Evolutionary conservation across 2,329 filamentous ascomycete species (phyloP).

Genomic region (Epicoccum nigrum): DNA sequence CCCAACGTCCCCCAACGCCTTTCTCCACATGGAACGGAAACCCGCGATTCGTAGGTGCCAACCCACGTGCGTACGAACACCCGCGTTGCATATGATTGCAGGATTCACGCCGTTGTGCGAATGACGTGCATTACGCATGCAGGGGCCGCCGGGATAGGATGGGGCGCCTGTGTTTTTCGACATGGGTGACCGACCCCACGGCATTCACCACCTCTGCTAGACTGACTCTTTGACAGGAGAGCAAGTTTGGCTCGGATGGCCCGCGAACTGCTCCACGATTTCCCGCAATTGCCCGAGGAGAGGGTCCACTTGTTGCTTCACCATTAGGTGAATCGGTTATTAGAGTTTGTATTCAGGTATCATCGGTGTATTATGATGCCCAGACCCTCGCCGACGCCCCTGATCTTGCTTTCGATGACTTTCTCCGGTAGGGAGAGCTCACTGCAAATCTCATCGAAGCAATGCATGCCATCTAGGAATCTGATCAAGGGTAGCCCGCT

Average conservation of each 20-base stretch:
- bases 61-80: conserved; percentile 7
- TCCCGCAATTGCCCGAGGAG: neutral
- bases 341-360: neutral
- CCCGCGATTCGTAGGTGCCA: neutral
- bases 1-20: conserved; percentile 3
- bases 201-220: no score
- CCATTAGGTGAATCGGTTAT: neutral
- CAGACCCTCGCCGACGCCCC: conserved; percentile 48
- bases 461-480: conserved; percentile 76
- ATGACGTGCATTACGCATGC: conserved; percentile 19
- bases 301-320: neutral
- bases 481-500: conserved; percentile 59
- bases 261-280: conserved; percentile 1
- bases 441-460: conserved; percentile 82
- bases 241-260: conserved; percentile 6
- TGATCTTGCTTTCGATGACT: conserved; percentile 72
- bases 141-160: conserved; percentile 4
- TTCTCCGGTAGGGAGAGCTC: conserved; percentile 73
- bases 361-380: conserved; percentile 37
- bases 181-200: conserved; percentile 9
- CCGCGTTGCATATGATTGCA: neutral
- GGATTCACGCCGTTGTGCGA: conserved; percentile 4
- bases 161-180: neutral
- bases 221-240: conserved; percentile 2
- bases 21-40: conserved; percentile 10